phyloP scores from a whole-genome alignment of 2,329 filamentous ascomycete genomes.

The Fusarium floridanum region DNA sequence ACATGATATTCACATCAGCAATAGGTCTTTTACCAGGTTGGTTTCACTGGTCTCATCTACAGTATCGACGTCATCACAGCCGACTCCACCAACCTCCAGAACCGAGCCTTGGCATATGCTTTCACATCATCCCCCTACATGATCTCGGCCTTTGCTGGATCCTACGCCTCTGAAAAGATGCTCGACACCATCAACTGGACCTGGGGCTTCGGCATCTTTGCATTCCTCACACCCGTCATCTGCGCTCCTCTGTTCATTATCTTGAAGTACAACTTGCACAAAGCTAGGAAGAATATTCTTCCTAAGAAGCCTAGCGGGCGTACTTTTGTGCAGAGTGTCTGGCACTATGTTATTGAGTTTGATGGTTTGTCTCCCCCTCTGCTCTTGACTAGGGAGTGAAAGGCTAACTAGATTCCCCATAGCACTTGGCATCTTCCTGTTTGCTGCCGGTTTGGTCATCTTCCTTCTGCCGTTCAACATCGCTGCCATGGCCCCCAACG shows the following conservation, averaged over 20 bases:
- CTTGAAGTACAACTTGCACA: slow-evolving; percentile 2
- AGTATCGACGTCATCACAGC: slow-evolving; percentile 73
- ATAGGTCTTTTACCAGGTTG: slow-evolving; percentile 72
- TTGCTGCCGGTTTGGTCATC: slow-evolving; percentile 19
- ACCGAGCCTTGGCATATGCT: slow-evolving; percentile 53
- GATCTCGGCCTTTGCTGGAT: slow-evolving; percentile 63
- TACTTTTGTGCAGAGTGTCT: background rate
- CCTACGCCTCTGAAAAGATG: slow-evolving; percentile 70
- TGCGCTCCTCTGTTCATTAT: background rate
- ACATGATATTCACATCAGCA: background rate
- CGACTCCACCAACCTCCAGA: slow-evolving; percentile 63
- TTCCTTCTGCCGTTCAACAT: slow-evolving; percentile 28
- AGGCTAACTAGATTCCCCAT: background rate
- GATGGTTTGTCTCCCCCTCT: slow-evolving; percentile 9
- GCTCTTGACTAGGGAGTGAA: background rate
- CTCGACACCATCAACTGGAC: slow-evolving; percentile 51
- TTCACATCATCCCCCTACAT: slow-evolving; percentile 57
- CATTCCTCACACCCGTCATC: slow-evolving; percentile 54
- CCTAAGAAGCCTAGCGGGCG: slow-evolving; percentile 9
- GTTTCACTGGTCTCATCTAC: slow-evolving; percentile 70
- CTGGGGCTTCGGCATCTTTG: slow-evolving; percentile 70
- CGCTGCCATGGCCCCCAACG: slow-evolving; percentile 20
- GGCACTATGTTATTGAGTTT: slow-evolving; percentile 25
- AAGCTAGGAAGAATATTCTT: slow-evolving; percentile 17
- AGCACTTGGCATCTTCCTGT: slow-evolving; percentile 4